Conservation (phyloP, 2,329 filamentous ascomycete genomes). For the Dactylellina drechsleri region DNA sequence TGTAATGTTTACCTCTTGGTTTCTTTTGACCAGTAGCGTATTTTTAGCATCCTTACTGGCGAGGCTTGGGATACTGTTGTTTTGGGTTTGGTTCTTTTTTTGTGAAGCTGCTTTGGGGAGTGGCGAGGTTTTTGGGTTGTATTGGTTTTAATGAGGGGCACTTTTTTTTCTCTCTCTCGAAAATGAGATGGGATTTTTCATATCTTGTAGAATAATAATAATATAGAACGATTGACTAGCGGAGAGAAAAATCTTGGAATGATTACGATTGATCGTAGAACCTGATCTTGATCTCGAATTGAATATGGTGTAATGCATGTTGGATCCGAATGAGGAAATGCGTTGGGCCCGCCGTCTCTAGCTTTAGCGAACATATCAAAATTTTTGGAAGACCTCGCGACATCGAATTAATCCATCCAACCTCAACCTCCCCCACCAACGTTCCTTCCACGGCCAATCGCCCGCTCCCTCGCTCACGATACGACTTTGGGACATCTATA, state of each 20-base stretch:
- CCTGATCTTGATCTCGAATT: too few species aligned
- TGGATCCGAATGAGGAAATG: neutral
- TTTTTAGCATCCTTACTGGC: neutral
- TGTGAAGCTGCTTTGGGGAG: neutral
- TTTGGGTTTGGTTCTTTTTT: conserved; percentile 4
- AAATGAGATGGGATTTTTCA: neutral
- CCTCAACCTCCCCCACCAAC: neutral
- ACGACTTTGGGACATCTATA: neutral
- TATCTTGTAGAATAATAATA: conserved; percentile 19
- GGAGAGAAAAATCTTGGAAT: neutral
- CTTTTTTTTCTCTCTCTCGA: neutral
- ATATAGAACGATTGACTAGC: neutral
- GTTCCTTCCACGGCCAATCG: conserved; percentile 19
- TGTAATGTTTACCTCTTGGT: neutral
- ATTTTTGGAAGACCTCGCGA: conserved; percentile 16
- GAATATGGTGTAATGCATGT: too few species aligned
- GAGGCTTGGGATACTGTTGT: conserved; percentile 13
- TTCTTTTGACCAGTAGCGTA: neutral
- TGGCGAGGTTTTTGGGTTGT: neutral
- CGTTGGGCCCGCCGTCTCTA: neutral
- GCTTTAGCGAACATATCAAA: conserved; percentile 21
- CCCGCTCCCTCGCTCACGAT: conserved; percentile 1
- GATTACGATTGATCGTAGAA: too few species aligned
- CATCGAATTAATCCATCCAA: conserved; percentile 2
- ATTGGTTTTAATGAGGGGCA: conserved; percentile 6